Evolutionary conservation across 2,329 filamentous ascomycete genomes (phyloP).

Genomic region (Lanzia echinophila): DNA sequence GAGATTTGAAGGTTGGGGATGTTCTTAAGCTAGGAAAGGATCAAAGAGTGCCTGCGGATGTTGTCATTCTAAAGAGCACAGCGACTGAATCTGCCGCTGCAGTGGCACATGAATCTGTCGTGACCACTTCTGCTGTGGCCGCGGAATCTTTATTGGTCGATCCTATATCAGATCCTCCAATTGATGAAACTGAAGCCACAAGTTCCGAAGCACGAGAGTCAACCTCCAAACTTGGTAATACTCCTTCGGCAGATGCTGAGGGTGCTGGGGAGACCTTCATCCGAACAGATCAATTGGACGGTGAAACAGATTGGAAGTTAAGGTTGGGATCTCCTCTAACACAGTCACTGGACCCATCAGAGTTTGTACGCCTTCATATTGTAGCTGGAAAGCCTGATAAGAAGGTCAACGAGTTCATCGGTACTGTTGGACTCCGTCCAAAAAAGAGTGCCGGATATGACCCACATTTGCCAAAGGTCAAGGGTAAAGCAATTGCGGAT

Average conservation of each 20-base stretch:
- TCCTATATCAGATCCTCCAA: constrained; percentile 26
- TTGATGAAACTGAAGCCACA: constrained; percentile 20
- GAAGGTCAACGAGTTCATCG: constrained; percentile 90
- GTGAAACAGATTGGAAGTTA: constrained; percentile 98
- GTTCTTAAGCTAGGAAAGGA: constrained; percentile 90
- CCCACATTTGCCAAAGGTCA: constrained; percentile 32
- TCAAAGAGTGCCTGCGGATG: constrained; percentile 88
- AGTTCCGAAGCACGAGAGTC: constrained; percentile 19
- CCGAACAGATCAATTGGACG: constrained; percentile 91
- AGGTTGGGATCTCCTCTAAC: constrained; percentile 80
- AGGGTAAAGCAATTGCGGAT: constrained; percentile 10
- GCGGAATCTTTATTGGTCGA: constrained; percentile 25
- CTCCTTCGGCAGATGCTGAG: constrained; percentile 25
- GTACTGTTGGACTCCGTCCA: constrained; percentile 71
- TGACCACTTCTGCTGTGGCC: background rate
- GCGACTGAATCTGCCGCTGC: constrained; percentile 44
- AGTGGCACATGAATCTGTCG: constrained; percentile 10
- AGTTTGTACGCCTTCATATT: constrained; percentile 64
- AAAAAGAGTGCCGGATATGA: constrained; percentile 45
- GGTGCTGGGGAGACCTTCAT: constrained; percentile 82
- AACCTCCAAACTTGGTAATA: constrained; percentile 23
- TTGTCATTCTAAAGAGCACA: constrained; percentile 83
- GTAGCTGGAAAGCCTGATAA: constrained; percentile 86
- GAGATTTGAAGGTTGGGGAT: constrained; percentile 88
- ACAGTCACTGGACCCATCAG: constrained; percentile 65